Evolutionary conservation across 2,329 filamentous ascomycete genomes (phyloP), one percentile per base, ranked within the genome.

Genomic region (Aspergillus sp.): DNA sequence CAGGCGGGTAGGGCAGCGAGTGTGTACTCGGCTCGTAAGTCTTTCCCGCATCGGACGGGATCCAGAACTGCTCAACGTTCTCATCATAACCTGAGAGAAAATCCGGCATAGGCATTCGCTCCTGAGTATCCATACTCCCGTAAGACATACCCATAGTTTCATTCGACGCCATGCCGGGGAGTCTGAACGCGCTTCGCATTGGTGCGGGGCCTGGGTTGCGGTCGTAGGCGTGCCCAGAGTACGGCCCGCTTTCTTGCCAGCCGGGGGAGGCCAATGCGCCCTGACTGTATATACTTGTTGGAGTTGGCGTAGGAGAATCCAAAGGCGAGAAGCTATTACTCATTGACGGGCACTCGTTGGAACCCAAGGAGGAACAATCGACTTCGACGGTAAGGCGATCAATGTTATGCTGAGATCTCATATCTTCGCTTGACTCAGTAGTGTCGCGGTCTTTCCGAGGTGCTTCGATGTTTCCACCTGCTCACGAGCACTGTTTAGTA

Each of bases 331-430:
- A 77, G 58, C 73, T 75, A 14, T 73, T 75, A 49, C 68, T 70
- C 73, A 75, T 76, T 18, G 74, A 76, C 6, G 75, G 75, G 59
- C 75, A 77, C 56, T 75, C 74, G 66, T 70, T 76, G 22, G 75
- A 72, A 54, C 75, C 73, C 63, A 76, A 59, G 39, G 74, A 75
- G 36, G 69, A 71, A 61, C 74, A 75, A 50, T 77, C 75, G 55
- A 77, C 67, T 60, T 77, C 74, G 52, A 77, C 70, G 46, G 72
- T 73, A 20, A 77, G 67, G 56, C 73, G 69, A 65, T 76, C 73
- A 57, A 75, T 72, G 49, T 71, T 73, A 60, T 69, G 67, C 61
- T 77, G 73, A 46, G 72, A 60, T 71, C 73, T 72, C 74, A 77
- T 76, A 2, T 76, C 73, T 68, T 74, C 72, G 54, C 62, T 60